A percentile compares a stretch with the other conserved stretches of the same genome.
Conservation (phyloP, 2,329 filamentous ascomycete genomes). For the Penicillium polonicum region DNA sequence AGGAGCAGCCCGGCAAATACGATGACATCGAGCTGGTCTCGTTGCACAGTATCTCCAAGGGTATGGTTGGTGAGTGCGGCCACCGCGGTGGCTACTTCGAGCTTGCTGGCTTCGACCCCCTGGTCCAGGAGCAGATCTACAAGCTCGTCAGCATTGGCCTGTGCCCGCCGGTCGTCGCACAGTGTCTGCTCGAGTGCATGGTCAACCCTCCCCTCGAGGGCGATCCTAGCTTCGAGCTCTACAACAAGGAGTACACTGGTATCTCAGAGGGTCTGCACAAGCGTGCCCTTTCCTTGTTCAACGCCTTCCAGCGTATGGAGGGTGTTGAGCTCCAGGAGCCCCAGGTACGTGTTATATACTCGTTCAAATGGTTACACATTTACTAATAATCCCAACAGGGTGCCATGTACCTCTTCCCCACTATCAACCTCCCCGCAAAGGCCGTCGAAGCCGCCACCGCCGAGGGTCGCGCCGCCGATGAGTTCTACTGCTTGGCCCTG, state of each 20-base stretch:
- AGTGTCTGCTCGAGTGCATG: constrained; percentile 97
- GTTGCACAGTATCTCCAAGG: constrained; percentile 92
- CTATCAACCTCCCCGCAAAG: constrained; percentile 74
- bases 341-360: constrained; percentile 50
- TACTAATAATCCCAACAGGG: constrained; percentile 54
- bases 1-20: constrained; percentile 70
- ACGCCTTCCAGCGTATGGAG: constrained; percentile 92
- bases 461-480: constrained; percentile 75
- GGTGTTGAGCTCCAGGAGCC: constrained; percentile 87
- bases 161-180: constrained; percentile 90
- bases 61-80: constrained; percentile 98
- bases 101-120: constrained; percentile 80
- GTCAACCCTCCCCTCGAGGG: constrained; percentile 87
- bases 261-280: constrained; percentile 77
- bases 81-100: constrained; percentile 98
- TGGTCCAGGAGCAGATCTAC: constrained; percentile 92
- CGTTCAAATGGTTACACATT: not conserved
- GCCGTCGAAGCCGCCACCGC: constrained; percentile 72
- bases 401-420: constrained; percentile 98
- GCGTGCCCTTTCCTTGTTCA: constrained; percentile 80
- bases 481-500: constrained; percentile 89
- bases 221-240: constrained; percentile 79
- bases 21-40: constrained; percentile 85
- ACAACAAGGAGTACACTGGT: constrained; percentile 77
- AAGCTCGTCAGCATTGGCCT: constrained; percentile 98